These are phyloP conservation scores for Myxozyma vanderwaltii DNA, from an alignment of 805 yeast genomes.

Conservation along the genomic window DNA sequence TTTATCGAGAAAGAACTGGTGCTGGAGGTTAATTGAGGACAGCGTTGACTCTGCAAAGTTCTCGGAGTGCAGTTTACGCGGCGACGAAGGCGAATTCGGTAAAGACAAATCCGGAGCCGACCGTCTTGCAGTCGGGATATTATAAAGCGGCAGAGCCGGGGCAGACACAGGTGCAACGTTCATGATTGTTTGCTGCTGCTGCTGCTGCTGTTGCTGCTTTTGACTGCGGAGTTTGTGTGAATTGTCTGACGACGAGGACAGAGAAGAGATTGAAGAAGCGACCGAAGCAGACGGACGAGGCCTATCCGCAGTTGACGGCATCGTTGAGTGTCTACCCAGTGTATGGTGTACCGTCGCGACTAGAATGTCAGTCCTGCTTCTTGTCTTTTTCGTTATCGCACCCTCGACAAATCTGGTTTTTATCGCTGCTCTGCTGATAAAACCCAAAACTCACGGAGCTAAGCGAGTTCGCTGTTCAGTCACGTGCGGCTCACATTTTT, in stretches of 20 bases:
- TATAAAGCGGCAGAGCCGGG: neutral
- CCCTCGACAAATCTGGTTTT: neutral
- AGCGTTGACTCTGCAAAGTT: neutral
- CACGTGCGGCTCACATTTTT: too few relatives aligned
- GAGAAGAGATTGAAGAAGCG: neutral
- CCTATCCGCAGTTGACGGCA: conserved; percentile 4
- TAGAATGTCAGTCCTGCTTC: too few relatives aligned
- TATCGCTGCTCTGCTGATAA: conserved; percentile 1
- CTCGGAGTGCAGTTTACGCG: neutral
- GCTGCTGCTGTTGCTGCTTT: too few relatives aligned
- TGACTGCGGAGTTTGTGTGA: too few relatives aligned
- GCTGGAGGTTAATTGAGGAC: conserved; percentile 4
- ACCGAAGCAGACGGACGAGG: neutral
- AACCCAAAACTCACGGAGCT: neutral
- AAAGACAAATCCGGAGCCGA: conserved; percentile 4
- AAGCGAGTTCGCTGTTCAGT: neutral
- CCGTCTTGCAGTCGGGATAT: conserved; percentile 4
- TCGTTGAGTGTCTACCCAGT: neutral
- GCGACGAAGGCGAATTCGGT: neutral
- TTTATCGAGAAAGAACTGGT: conserved; percentile 5
- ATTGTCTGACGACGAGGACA: neutral
- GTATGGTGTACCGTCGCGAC: too few relatives aligned
- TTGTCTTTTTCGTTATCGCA: neutral
- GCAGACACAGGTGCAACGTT: neutral
- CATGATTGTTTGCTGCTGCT: neutral